phyloP scores from a whole-genome alignment of 139 green algal genomes.

The Tetradesmus lagerheimii region DNA sequence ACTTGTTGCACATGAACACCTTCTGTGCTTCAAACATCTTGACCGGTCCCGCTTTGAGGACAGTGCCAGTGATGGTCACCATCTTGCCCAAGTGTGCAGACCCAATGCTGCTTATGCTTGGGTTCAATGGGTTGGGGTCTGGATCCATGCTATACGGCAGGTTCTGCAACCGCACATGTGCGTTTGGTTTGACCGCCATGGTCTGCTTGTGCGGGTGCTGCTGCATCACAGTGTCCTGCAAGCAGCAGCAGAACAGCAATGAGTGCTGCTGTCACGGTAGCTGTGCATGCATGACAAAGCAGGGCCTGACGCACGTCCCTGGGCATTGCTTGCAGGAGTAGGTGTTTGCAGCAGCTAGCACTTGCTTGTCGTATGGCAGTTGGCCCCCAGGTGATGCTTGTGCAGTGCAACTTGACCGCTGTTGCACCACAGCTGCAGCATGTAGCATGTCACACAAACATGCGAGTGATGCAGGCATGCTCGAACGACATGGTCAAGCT shows the following conservation, averaged over 20 bases:
- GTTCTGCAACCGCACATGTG: conserved; percentile 67
- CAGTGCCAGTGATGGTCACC: conserved; percentile 79
- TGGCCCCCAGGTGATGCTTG: too few relatives aligned
- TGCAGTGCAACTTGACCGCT: too few relatives aligned
- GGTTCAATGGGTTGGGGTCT: conserved; percentile 31
- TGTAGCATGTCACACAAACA: too few relatives aligned
- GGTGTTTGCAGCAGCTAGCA: too few relatives aligned
- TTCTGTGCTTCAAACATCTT: conserved; percentile 80
- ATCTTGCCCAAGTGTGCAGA: conserved; percentile 71
- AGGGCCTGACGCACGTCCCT: background rate
- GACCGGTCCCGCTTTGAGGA: conserved; percentile 77
- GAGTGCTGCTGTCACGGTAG: background rate
- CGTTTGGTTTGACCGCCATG: conserved; percentile 56
- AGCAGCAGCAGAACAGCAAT: background rate
- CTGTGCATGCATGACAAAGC: background rate
- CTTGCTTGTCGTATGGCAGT: too few relatives aligned
- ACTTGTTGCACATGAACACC: conserved; percentile 78
- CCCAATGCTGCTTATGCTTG: conserved; percentile 61
- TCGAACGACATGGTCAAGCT: background rate
- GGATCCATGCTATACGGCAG: conserved; percentile 60
- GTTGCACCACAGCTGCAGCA: background rate
- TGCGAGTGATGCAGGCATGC: background rate
- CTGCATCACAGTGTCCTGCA: conserved; percentile 24
- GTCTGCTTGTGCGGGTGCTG: conserved; percentile 9
- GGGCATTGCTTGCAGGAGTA: too few relatives aligned